These are phyloP conservation scores for Mycena chlorophos DNA, from an alignment of 768 basidiomycete species.

Conservation along the genomic window DNA sequence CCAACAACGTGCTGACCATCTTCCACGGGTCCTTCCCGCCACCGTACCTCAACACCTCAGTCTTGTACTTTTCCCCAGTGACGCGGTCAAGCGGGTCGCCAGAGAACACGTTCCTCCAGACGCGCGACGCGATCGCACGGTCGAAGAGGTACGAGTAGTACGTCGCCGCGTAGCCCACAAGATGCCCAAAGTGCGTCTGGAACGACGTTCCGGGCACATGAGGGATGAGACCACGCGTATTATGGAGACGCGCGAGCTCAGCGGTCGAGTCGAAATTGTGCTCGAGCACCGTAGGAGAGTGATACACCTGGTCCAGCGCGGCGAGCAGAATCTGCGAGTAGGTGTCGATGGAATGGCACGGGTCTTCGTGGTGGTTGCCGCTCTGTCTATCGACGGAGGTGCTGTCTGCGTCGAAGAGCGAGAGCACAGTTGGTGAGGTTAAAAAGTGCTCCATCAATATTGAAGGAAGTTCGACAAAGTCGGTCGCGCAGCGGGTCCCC, in stretches of 20 bases:
- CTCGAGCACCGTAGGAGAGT: slow-evolving; percentile 62
- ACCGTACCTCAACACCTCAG: slow-evolving; percentile 73
- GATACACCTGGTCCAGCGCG: slow-evolving; percentile 85
- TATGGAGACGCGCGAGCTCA: slow-evolving; percentile 59
- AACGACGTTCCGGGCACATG: slow-evolving; percentile 84
- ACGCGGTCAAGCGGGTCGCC: slow-evolving; percentile 66
- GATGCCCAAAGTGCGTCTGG: slow-evolving; percentile 94
- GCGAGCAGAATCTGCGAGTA: slow-evolving; percentile 90
- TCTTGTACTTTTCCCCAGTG: slow-evolving; percentile 80
- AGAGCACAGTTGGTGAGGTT: slow-evolving; percentile 77
- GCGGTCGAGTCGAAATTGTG: slow-evolving; percentile 72
- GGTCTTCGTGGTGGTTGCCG: slow-evolving; percentile 71
- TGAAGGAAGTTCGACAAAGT: slow-evolving; percentile 97
- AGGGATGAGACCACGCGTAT: slow-evolving; percentile 76
- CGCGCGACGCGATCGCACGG: slow-evolving; percentile 90
- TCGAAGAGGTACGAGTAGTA: slow-evolving; percentile 99
- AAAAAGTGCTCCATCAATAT: slow-evolving; percentile 99
- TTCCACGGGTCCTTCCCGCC: slow-evolving; percentile 94
- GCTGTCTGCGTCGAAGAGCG: slow-evolving; percentile 66
- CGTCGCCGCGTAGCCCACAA: slow-evolving; percentile 95
- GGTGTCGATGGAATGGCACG: slow-evolving; percentile 83
- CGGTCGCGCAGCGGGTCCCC: slow-evolving; percentile 96
- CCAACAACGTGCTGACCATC: slow-evolving; percentile 77
- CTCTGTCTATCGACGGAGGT: slow-evolving; percentile 46
- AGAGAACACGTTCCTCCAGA: slow-evolving; percentile 79